Conservation (phyloP, 1,139 yeast genomes). For the Protomyces pachydermus region DNA sequence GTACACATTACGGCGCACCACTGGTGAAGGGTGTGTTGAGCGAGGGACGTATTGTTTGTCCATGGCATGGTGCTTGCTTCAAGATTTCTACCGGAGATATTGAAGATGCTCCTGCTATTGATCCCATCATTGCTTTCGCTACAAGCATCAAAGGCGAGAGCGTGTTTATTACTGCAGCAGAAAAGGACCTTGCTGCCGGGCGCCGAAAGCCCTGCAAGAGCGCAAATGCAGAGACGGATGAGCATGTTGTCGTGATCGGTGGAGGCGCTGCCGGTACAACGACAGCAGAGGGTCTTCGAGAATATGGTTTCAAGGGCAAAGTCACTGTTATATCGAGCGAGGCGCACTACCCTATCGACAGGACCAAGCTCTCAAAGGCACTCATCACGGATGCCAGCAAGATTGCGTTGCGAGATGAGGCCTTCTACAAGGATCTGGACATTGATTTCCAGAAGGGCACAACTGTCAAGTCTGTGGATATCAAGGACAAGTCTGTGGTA, state of each 20-base stretch:
- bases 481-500: constrained; percentile 17
- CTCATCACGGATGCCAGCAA: constrained; percentile 27
- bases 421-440: constrained; percentile 27
- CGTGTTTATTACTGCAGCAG: constrained; percentile 28
- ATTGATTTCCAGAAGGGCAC: constrained; percentile 22
- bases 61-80: constrained; percentile 31
- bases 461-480: constrained; percentile 26
- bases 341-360: constrained; percentile 28
- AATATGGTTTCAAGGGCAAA: constrained; percentile 23
- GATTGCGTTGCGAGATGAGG: constrained; percentile 25
- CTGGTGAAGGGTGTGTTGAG: constrained; percentile 28
- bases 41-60: constrained; percentile 29
- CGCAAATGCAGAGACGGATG: constrained; percentile 7
- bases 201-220: constrained; percentile 15
- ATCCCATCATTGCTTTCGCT: constrained; percentile 21
- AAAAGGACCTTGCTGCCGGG: constrained; percentile 10
- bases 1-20: constrained; percentile 31
- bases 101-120: constrained; percentile 31
- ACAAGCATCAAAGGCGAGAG: constrained; percentile 22
- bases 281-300: constrained; percentile 27
- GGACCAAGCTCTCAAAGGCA: constrained; percentile 30
- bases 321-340: constrained; percentile 28
- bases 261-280: constrained; percentile 29
- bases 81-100: constrained; percentile 28
- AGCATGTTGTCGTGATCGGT: constrained; percentile 26